phyloP scores from a whole-genome alignment of 345 rosid species.

The Aurinia saxatilis region DNA sequence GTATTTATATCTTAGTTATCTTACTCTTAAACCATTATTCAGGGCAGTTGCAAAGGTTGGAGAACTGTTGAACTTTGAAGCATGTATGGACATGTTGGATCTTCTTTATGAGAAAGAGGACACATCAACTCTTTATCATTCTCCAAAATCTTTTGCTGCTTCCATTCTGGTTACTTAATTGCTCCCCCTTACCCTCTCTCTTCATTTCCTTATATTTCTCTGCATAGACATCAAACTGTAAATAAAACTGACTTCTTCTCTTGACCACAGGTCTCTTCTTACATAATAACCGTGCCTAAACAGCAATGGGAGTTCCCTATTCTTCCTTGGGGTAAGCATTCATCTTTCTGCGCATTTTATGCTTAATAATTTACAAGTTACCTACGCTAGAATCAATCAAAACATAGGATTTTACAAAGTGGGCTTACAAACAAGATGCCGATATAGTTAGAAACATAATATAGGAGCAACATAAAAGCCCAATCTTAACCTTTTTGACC shows the following conservation, averaged over 20 bases:
- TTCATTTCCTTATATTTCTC: not conserved
- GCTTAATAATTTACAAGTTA: no score
- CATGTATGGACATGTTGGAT: constrained; percentile 84
- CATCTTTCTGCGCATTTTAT: not conserved
- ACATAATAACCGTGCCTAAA: constrained; percentile 57
- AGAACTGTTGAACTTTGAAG: constrained; percentile 55
- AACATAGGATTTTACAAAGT: not conserved
- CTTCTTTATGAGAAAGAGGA: constrained; percentile 77
- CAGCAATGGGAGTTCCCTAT: constrained; percentile 71
- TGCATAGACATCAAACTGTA: constrained; percentile 3
- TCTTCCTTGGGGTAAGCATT: constrained; percentile 72
- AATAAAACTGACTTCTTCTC: constrained; percentile 2
- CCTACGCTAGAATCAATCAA: no score
- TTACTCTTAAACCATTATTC: not conserved
- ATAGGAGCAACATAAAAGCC: not conserved
- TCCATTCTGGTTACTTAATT: constrained; percentile 49
- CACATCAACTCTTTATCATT: constrained; percentile 37
- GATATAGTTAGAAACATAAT: not conserved
- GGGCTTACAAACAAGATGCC: not conserved
- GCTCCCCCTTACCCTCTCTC: not conserved
- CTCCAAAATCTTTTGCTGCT: constrained; percentile 62
- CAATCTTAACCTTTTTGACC: constrained; percentile 10
- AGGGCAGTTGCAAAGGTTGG: constrained; percentile 75
- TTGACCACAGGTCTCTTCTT: constrained; percentile 63
- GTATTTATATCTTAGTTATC: not conserved